phyloP scores from a whole-genome alignment of 768 basidiomycete genomes.

The Cyclocybe aegerita region DNA sequence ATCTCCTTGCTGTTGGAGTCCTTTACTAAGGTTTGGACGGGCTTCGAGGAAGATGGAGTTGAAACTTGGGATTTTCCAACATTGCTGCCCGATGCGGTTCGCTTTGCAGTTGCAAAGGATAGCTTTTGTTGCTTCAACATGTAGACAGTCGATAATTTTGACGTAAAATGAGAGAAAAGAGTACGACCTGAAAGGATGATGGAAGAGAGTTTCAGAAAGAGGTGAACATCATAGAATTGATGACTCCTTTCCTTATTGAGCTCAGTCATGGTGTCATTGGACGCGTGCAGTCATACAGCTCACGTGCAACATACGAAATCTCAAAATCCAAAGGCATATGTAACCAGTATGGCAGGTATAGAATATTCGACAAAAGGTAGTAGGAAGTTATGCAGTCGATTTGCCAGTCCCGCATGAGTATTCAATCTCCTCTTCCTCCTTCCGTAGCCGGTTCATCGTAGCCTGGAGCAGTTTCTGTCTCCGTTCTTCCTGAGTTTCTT shows the following conservation, averaged over 20 bases:
- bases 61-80: slow-evolving; percentile 21
- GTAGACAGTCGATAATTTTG: not conserved
- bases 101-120: slow-evolving; percentile 45
- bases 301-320: too few species aligned
- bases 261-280: too few species aligned
- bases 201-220: not conserved
- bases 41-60: slow-evolving; percentile 7
- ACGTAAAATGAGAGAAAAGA: not conserved
- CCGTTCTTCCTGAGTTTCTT: slow-evolving; percentile 58
- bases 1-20: slow-evolving; percentile 4
- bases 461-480: slow-evolving; percentile 58
- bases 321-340: too few species aligned
- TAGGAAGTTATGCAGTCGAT: not conserved
- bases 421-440: slow-evolving; percentile 73
- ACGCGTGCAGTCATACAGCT: too few species aligned
- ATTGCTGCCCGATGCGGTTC: slow-evolving; percentile 31
- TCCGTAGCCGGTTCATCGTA: slow-evolving; percentile 55
- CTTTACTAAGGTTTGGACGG: slow-evolving; percentile 6
- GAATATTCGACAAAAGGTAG: too few species aligned
- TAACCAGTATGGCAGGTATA: too few species aligned
- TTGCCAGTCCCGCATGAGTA: slow-evolving; percentile 60
- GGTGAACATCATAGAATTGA: not conserved
- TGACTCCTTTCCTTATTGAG: too few species aligned
- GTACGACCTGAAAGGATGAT: not conserved
- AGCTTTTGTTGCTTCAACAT: slow-evolving; percentile 45